phyloP scores from a whole-genome alignment of 768 basidiomycete species.

The Sarcodon aspratus region DNA sequence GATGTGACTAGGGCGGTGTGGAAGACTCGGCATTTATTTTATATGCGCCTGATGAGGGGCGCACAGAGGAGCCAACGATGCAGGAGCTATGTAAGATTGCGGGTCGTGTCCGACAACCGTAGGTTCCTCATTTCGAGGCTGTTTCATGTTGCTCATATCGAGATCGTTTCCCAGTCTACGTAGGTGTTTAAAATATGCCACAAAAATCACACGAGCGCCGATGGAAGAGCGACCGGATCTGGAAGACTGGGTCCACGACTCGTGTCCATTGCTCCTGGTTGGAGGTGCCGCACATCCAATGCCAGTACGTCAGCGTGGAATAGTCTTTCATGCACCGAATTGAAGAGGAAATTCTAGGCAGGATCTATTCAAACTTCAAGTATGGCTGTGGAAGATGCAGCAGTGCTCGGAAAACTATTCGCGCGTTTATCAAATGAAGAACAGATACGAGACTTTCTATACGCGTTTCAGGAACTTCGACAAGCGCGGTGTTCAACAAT shows the following conservation, averaged over 20 bases:
- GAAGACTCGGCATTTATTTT: neutral
- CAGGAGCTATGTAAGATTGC: neutral
- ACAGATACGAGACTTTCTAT: slow-evolving; percentile 16
- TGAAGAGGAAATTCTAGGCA: slow-evolving; percentile 1
- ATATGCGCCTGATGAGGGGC: neutral
- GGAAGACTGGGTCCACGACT: slow-evolving; percentile 20
- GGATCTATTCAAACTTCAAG: slow-evolving; percentile 8
- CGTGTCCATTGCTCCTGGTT: slow-evolving; percentile 13
- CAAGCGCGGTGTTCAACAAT: slow-evolving; percentile 4
- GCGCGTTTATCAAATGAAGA: slow-evolving; percentile 13
- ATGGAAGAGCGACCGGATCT: slow-evolving; percentile 8
- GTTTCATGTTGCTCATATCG: neutral
- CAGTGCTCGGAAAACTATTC: slow-evolving; percentile 22
- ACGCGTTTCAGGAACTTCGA: slow-evolving; percentile 15
- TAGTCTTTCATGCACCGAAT: neutral
- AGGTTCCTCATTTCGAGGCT: neutral
- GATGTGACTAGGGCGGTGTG: too few relatives aligned
- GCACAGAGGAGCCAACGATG: neutral
- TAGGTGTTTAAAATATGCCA: neutral
- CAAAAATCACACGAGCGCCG: neutral
- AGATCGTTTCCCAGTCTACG: neutral
- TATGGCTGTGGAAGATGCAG: slow-evolving; percentile 20
- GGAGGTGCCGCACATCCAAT: slow-evolving; percentile 23
- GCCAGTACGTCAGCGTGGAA: slow-evolving; percentile 8
- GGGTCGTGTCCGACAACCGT: neutral